Conservation (phyloP, 768 basidiomycete genomes). For the Pisolithus sp. region DNA sequence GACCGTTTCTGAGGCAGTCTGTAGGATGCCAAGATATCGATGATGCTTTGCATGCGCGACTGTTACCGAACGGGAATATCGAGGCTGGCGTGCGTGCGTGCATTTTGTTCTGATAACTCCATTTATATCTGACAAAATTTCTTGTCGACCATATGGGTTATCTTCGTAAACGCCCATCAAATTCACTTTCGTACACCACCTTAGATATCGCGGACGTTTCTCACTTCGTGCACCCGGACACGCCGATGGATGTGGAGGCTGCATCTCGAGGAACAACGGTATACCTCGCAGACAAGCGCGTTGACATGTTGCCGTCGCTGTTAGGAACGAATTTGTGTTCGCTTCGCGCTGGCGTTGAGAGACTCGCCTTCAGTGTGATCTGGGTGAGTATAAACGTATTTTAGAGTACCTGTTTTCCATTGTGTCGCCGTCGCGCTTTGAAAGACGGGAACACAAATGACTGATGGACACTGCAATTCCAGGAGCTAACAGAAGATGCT, state of each 20-base stretch:
- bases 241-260: slow-evolving; percentile 94
- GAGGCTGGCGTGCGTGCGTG: slow-evolving; percentile 96
- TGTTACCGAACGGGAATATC: slow-evolving; percentile 85
- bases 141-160: background rate
- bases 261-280: slow-evolving; percentile 96
- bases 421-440: background rate
- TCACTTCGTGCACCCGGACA: slow-evolving; percentile 89
- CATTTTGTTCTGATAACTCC: background rate
- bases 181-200: background rate
- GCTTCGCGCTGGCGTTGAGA: slow-evolving; percentile 84
- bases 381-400: slow-evolving; percentile 56
- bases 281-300: slow-evolving; percentile 96
- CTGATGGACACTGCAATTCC: background rate
- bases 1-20: background rate
- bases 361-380: slow-evolving; percentile 90
- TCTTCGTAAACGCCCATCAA: background rate
- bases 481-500: slow-evolving; percentile 88
- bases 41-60: slow-evolving; percentile 89
- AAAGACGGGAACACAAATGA: no score
- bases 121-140: background rate
- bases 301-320: slow-evolving; percentile 94
- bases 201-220: slow-evolving; percentile 98
- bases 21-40: slow-evolving; percentile 96
- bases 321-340: slow-evolving; percentile 96
- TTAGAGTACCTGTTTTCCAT: background rate